Evolutionary conservation across 2,329 filamentous ascomycete genomes (phyloP).

Genomic region (Fusarium decemcellulare): DNA sequence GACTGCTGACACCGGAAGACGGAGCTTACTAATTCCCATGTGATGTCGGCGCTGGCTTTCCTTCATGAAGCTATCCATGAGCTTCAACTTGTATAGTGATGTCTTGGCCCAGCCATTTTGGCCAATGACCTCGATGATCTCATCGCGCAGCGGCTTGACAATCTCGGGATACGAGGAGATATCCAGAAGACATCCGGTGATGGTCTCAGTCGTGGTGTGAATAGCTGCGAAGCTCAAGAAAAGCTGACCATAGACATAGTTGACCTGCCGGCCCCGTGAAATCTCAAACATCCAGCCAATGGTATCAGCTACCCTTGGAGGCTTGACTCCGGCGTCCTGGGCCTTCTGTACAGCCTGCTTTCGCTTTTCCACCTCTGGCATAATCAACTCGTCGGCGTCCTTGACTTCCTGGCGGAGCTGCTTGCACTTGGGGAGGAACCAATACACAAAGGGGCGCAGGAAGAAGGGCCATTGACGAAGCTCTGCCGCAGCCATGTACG

Average conservation of each 20-base stretch:
- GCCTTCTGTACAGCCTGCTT: background rate
- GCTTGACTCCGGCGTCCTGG: conserved; percentile 1
- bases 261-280: conserved; percentile 38
- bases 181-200: background rate
- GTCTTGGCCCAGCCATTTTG: background rate
- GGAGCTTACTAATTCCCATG: conserved; percentile 1
- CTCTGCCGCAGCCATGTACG: conserved; percentile 44
- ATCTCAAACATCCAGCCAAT: conserved; percentile 61
- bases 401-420: conserved; percentile 1
- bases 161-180: background rate
- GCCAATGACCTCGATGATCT: background rate
- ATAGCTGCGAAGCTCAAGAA: conserved; percentile 1
- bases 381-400: conserved; percentile 1
- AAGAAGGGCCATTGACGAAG: background rate
- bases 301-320: conserved; percentile 50
- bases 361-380: background rate
- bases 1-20: too few relatives aligned
- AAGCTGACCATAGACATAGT: conserved; percentile 69
- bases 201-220: conserved; percentile 1
- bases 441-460: background rate
- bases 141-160: background rate
- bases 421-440: background rate
- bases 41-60: background rate
- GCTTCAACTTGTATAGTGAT: background rate
- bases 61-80: conserved; percentile 5